These are phyloP conservation scores for Talaromyces sp. DNA, from an alignment of 2,329 filamentous ascomycete genomes.

Conservation along the genomic window DNA sequence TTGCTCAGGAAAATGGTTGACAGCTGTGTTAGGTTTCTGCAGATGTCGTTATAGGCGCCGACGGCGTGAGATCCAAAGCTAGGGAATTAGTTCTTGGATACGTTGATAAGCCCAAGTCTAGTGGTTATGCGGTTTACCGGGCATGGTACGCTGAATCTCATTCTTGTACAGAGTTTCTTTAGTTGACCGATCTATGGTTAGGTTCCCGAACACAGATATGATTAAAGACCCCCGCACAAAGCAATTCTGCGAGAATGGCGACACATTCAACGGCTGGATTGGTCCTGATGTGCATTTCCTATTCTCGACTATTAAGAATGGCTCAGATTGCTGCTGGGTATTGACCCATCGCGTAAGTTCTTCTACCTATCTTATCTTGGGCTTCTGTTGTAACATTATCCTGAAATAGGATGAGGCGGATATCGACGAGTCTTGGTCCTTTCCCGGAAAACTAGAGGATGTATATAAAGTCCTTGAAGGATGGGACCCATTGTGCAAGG, in stretches of 20 bases:
- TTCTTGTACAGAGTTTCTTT: neutral
- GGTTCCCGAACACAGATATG: constrained; percentile 25
- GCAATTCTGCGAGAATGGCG: constrained; percentile 52
- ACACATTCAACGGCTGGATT: constrained; percentile 53
- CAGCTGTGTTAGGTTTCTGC: constrained; percentile 24
- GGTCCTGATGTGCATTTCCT: constrained; percentile 46
- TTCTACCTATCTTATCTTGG: neutral
- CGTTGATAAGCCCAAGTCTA: constrained; percentile 34
- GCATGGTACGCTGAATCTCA: neutral
- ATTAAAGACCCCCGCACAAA: constrained; percentile 28
- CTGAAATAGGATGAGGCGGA: constrained; percentile 47
- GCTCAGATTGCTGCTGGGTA: constrained; percentile 54
- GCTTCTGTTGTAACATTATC: neutral
- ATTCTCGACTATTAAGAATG: constrained; percentile 51
- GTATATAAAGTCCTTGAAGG: constrained; percentile 51
- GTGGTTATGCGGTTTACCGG: constrained; percentile 27
- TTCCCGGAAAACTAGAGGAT: constrained; percentile 52
- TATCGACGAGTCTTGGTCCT: constrained; percentile 56
- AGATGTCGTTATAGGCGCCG: constrained; percentile 54
- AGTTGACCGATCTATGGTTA: neutral
- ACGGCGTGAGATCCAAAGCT: constrained; percentile 55
- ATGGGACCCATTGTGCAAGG: constrained; percentile 48
- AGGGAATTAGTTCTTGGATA: constrained; percentile 45
- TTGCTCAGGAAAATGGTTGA: constrained; percentile 20
- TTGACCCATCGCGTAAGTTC: constrained; percentile 49